phyloP scores from a whole-genome alignment of 2,329 filamentous ascomycete species.

The Aaosphaeria pasadenensis region DNA sequence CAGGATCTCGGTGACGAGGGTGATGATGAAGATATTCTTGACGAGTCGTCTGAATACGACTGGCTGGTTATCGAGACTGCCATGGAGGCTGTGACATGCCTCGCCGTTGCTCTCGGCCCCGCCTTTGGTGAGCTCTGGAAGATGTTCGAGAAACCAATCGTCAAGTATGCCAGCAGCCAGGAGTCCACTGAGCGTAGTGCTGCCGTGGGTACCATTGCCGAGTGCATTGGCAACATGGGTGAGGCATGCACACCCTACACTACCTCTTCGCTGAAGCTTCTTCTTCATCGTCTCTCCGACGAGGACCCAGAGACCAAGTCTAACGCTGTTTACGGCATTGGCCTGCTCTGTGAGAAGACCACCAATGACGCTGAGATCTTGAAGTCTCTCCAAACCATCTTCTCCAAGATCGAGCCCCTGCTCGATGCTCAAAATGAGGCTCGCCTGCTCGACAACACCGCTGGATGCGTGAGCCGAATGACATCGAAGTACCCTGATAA shows the following conservation, averaged over 20 bases:
- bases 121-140: slow-evolving; percentile 90
- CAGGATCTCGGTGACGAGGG: slow-evolving; percentile 79
- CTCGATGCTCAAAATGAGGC: slow-evolving; percentile 74
- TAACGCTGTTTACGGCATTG: slow-evolving; percentile 89
- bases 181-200: slow-evolving; percentile 86
- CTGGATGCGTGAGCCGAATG: slow-evolving; percentile 88
- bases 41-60: slow-evolving; percentile 90
- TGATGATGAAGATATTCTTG: slow-evolving; percentile 62
- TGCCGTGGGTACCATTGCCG: slow-evolving; percentile 86
- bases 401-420: slow-evolving; percentile 81
- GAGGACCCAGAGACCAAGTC: slow-evolving; percentile 91
- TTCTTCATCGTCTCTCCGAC: slow-evolving; percentile 83
- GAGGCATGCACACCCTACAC: slow-evolving; percentile 80
- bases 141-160: slow-evolving; percentile 87
- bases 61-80: slow-evolving; percentile 96
- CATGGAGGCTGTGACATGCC: slow-evolving; percentile 82
- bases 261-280: slow-evolving; percentile 68
- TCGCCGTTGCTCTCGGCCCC: slow-evolving; percentile 76
- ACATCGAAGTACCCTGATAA: slow-evolving; percentile 83
- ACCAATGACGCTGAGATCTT: slow-evolving; percentile 70
- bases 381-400: slow-evolving; percentile 72
- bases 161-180: slow-evolving; percentile 82
- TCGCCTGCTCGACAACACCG: slow-evolving; percentile 87
- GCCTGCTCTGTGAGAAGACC: slow-evolving; percentile 80
- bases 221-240: slow-evolving; percentile 84